A percentile compares a stretch with the other conserved stretches of the same genome.
Evolutionary conservation across 2,329 filamentous ascomycete genomes (phyloP).

Genomic region (Myotisia sp.): DNA sequence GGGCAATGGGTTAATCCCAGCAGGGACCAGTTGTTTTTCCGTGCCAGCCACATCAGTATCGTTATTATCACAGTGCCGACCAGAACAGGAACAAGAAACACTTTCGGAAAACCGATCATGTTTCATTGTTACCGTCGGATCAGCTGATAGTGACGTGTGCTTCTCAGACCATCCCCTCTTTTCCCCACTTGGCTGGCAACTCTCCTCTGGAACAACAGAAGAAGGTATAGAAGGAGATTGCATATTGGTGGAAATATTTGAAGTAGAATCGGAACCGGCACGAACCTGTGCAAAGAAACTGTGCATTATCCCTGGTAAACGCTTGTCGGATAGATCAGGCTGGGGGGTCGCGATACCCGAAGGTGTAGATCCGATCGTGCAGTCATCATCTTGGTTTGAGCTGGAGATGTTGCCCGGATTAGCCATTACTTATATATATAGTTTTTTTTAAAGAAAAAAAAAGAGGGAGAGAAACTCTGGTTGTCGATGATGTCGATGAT

Average conservation of each 20-base stretch:
- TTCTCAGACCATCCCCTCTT: not conserved
- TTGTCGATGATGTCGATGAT: too few relatives aligned
- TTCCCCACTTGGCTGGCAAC: not conserved
- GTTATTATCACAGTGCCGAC: too few relatives aligned
- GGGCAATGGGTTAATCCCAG: conserved; percentile 24
- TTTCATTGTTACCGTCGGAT: conserved; percentile 31
- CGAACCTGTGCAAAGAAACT: conserved; percentile 99
- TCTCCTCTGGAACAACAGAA: not conserved
- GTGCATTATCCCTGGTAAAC: conserved; percentile 82
- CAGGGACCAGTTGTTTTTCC: conserved; percentile 19
- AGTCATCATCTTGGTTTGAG: conserved; percentile 26
- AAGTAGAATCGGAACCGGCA: conserved; percentile 63
- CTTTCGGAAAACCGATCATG: conserved; percentile 22
- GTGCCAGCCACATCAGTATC: conserved; percentile 14
- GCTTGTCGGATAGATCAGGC: conserved; percentile 86
- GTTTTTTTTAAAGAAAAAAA: too few relatives aligned
- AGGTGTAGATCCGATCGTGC: conserved; percentile 62
- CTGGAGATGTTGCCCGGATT: conserved; percentile 12
- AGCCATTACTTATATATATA: too few relatives aligned
- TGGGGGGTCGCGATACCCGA: conserved; percentile 86
- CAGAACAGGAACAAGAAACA: conserved; percentile 17
- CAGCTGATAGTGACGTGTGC: conserved; percentile 21
- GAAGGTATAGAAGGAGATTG: conserved; percentile 18
- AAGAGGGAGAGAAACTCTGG: too few relatives aligned
- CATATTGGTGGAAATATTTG: conserved; percentile 29